Percentiles rank a stretch among this genome's conserved stretches.
phyloP scores from a whole-genome alignment of 768 basidiomycete genomes.

The Mycena rebaudengoi region DNA sequence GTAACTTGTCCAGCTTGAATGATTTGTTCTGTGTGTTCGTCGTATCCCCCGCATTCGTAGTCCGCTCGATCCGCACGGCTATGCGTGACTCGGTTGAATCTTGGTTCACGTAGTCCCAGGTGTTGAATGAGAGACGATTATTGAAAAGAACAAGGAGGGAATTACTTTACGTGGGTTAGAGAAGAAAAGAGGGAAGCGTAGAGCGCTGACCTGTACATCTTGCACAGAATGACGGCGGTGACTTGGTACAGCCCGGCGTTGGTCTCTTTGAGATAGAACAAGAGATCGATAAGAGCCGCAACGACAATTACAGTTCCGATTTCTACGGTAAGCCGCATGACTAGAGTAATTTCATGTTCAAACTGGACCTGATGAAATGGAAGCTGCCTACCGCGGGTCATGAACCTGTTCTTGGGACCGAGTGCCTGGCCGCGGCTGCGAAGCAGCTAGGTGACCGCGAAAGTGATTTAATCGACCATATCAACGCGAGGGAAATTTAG shows the following conservation, averaged over 20 bases:
- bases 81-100: too few relatives aligned
- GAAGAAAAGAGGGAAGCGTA: too few relatives aligned
- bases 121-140: too few relatives aligned
- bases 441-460: neutral
- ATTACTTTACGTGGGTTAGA: too few relatives aligned
- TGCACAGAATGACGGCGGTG: slow-evolving; percentile 12
- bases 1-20: too few relatives aligned
- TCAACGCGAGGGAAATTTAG: too few relatives aligned
- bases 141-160: too few relatives aligned
- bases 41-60: too few relatives aligned
- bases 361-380: neutral
- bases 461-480: neutral
- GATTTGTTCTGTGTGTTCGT: too few relatives aligned
- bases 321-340: slow-evolving; percentile 18
- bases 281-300: slow-evolving; percentile 14
- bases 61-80: too few relatives aligned
- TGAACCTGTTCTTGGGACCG: slow-evolving; percentile 3
- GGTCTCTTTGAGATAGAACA: slow-evolving; percentile 11
- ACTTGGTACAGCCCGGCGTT: slow-evolving; percentile 17
- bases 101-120: too few relatives aligned
- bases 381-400: slow-evolving; percentile 7
- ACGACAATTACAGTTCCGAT: slow-evolving; percentile 11
- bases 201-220: slow-evolving; percentile 19
- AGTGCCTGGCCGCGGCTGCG: slow-evolving; percentile 2
- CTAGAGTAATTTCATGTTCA: neutral